Conservation (phyloP, 1,284 basidiomycete species). For the Ustilago curta region DNA sequence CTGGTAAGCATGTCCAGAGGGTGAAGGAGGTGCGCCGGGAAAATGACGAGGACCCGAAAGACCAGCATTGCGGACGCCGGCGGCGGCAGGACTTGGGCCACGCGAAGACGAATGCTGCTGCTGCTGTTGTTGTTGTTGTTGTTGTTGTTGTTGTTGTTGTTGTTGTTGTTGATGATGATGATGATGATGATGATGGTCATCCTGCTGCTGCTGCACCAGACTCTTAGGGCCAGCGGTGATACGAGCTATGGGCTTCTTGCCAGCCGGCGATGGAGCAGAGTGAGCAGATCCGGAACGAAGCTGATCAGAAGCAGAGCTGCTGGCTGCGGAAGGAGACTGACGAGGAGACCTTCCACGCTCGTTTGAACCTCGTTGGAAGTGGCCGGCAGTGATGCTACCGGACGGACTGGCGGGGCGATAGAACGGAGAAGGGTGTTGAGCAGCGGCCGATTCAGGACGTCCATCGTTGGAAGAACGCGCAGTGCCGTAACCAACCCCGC, state of each 20-base stretch:
- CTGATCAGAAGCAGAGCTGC: constrained; percentile 6
- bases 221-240: constrained; percentile 52
- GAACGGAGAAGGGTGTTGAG: constrained; percentile 17
- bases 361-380: constrained; percentile 38
- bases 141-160: constrained; percentile 7
- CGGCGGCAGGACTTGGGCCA: constrained; percentile 19
- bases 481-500: constrained; percentile 59
- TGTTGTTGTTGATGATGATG: constrained; percentile 4
- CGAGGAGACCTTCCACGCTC: constrained; percentile 39
- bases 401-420: constrained; percentile 36
- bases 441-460: constrained; percentile 39
- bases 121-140: constrained; percentile 6
- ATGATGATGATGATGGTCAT: constrained; percentile 9
- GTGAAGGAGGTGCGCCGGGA: constrained; percentile 18
- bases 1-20: constrained; percentile 10
- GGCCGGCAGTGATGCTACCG: constrained; percentile 50
- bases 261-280: constrained; percentile 15
- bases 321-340: constrained; percentile 15
- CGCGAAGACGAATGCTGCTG: constrained; percentile 12
- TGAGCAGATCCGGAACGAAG: constrained; percentile 15
- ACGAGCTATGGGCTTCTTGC: constrained; percentile 34
- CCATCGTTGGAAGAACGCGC: constrained; percentile 58
- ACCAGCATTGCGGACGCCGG: constrained; percentile 9
- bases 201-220: constrained; percentile 29
- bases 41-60: constrained; percentile 39